phyloP scores from a whole-genome alignment of 345 rosid species.

The Populus davidiana region DNA sequence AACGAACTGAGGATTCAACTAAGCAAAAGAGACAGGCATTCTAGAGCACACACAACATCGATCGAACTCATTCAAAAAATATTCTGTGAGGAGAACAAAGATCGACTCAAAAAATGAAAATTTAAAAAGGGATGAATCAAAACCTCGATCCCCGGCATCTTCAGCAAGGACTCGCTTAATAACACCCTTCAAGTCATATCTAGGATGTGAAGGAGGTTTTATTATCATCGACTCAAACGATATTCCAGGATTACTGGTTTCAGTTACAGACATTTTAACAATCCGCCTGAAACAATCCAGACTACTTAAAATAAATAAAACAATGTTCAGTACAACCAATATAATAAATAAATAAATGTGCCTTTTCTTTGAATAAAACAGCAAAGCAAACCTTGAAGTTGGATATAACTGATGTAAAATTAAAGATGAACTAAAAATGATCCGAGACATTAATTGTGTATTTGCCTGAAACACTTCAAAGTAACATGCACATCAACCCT shows the following conservation, averaged over 20 bases:
- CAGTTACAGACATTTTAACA: conserved; percentile 23
- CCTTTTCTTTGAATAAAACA: not conserved
- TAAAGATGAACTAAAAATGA: conserved; percentile 38
- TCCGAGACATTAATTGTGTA: conserved; percentile 22
- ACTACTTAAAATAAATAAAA: not conserved
- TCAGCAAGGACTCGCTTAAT: conserved; percentile 78
- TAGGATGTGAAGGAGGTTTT: conserved; percentile 88
- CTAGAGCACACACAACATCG: not conserved
- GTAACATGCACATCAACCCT: not conserved
- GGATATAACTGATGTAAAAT: conserved; percentile 30
- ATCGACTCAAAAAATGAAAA: not conserved
- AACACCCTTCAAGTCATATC: conserved; percentile 70
- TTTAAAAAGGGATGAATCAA: not conserved
- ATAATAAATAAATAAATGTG: conserved; percentile 3
- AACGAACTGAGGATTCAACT: not conserved
- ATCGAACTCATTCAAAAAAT: not conserved
- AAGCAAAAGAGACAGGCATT: not conserved
- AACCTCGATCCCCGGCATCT: conserved; percentile 92
- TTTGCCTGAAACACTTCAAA: conserved; percentile 2
- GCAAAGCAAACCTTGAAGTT: conserved; percentile 43
- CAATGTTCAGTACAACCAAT: not conserved
- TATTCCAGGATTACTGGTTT: conserved; percentile 24
- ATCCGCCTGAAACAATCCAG: conserved; percentile 10
- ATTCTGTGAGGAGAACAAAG: not conserved
- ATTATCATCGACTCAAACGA: conserved; percentile 45